phyloP scores from a whole-genome alignment of 768 basidiomycete genomes.

The Leucocoprinus birnbaumii region DNA sequence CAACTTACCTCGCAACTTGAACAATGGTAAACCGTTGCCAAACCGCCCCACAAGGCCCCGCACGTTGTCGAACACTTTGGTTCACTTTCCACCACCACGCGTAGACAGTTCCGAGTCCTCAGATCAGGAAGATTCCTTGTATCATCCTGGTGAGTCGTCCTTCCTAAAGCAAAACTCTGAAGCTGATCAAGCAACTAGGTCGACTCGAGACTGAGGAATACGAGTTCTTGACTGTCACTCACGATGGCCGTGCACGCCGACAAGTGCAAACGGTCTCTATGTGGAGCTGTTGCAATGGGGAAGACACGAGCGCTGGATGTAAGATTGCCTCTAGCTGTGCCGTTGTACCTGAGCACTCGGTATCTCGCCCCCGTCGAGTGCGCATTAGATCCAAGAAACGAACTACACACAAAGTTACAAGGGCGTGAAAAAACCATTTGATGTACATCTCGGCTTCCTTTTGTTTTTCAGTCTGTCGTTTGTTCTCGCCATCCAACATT shows the following conservation, averaged over 20 bases:
- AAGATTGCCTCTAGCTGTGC: constrained; percentile 14
- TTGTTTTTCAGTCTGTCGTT: neutral
- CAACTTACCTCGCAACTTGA: neutral
- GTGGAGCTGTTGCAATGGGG: constrained; percentile 49
- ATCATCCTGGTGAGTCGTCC: constrained; percentile 36
- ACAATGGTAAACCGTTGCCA: constrained; percentile 10
- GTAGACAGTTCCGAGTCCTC: neutral
- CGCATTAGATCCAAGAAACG: neutral
- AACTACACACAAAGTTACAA: neutral
- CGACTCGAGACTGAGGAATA: constrained; percentile 34
- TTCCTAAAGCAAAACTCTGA: neutral
- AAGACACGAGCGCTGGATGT: constrained; percentile 36
- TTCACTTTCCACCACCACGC: constrained; percentile 4
- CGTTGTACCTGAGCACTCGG: neutral
- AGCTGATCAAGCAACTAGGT: constrained; percentile 20
- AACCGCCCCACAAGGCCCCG: neutral
- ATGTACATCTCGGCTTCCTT: neutral
- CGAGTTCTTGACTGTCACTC: constrained; percentile 36
- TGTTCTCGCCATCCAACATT: neutral
- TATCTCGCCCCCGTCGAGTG: neutral
- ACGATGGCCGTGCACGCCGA: constrained; percentile 27
- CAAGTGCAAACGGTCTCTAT: constrained; percentile 34
- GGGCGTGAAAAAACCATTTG: neutral
- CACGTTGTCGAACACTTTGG: constrained; percentile 5
- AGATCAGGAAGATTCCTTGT: constrained; percentile 14